Evolutionary conservation across 768 basidiomycete genomes (phyloP).

Genomic region (Podaxis sp.): DNA sequence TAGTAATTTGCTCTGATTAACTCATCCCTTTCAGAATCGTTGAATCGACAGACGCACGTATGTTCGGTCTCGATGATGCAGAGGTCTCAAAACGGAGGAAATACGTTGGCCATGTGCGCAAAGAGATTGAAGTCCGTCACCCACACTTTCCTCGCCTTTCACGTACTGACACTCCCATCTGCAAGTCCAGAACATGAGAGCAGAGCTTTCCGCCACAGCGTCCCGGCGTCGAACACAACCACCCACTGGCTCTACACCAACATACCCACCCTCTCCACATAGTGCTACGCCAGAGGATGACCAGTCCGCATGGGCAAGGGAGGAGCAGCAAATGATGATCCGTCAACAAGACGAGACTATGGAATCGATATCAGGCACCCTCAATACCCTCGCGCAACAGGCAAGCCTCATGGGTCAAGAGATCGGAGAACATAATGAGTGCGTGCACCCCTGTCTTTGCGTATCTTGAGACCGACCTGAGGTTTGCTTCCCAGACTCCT

Average conservation of each 20-base stretch:
- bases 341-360: slow-evolving; percentile 89
- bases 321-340: slow-evolving; percentile 92
- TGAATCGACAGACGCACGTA: slow-evolving; percentile 77
- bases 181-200: slow-evolving; percentile 74
- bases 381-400: slow-evolving; percentile 83
- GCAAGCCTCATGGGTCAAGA: slow-evolving; percentile 95
- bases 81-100: slow-evolving; percentile 75
- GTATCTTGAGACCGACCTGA: background rate
- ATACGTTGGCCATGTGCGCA: slow-evolving; percentile 74
- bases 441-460: slow-evolving; percentile 15
- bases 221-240: slow-evolving; percentile 21
- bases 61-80: slow-evolving; percentile 76
- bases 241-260: slow-evolving; percentile 22
- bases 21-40: slow-evolving; percentile 59
- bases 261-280: slow-evolving; percentile 20
- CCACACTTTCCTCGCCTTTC: background rate
- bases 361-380: slow-evolving; percentile 81
- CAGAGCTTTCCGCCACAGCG: slow-evolving; percentile 41
- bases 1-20: background rate
- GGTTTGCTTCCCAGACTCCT: slow-evolving; percentile 57
- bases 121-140: slow-evolving; percentile 71
- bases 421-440: slow-evolving; percentile 91
- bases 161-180: slow-evolving; percentile 26
- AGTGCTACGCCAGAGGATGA: slow-evolving; percentile 51
- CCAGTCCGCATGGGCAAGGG: slow-evolving; percentile 76